Evolutionary conservation across 805 yeast genomes (phyloP), one percentile per base, ranked within the genome.

Genomic region (Kuraishia floccosa): DNA sequence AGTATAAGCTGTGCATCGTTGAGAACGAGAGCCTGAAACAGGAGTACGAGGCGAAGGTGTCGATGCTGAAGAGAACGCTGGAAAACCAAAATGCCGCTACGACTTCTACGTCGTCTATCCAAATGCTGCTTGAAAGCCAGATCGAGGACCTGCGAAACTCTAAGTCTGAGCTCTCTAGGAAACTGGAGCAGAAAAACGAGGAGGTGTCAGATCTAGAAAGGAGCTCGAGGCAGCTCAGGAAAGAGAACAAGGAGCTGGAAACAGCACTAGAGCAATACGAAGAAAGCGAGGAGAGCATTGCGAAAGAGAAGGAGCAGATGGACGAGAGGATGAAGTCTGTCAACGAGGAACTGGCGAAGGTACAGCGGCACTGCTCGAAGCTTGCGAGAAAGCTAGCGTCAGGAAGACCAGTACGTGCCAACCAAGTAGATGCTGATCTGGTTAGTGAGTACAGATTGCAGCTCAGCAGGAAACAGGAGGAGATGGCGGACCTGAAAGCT

Each of bases 21-120:
- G 75, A 69, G 17, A 46, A 56, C 25, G 58, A 56, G 10, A 50
- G 50, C 14, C 27, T 57, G 25, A 55, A 52, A 35, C 52, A 50
- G 6, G 60, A 54, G 17, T 46, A 56, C 33, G 57, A 58, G 30
- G 40, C 46, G 21, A 63, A 66, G 35, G 35, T 54, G 12, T 47
- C 46, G n/a, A 42, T 46, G 18, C 52, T 52, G 37, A 54, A 58
- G 37, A 49, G 48, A 7, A 46, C 49, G 30, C 35, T 54, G 15
- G 22, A 7, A 19, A 19, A 10, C 22, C 47, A 49, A 4, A 33
- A 32, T 13, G 16, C 48, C 25, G 28, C 36, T 29, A 36, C 27
- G 27, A 39, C 32, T 15, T 42, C 38, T 23, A 31, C 21, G 11
- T 34, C 39, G 20, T 37, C 33, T 2, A 26, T 28, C 11, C 37